Evolutionary conservation across 2,329 filamentous ascomycete genomes (phyloP).

Genomic region (Neocucurbitaria cava): DNA sequence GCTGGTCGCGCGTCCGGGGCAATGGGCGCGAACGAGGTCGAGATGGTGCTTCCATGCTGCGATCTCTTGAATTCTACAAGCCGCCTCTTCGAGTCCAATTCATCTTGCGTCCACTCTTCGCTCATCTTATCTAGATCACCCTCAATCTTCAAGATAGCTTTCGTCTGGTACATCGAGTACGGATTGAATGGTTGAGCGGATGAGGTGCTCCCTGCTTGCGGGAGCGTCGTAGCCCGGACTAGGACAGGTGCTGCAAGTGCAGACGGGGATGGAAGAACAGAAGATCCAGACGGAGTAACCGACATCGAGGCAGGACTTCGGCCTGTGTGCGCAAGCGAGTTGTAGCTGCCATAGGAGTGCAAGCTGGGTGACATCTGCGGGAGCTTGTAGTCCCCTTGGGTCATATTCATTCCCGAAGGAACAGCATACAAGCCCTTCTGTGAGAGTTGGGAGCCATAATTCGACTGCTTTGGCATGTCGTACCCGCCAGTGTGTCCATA

Average conservation of each 20-base stretch:
- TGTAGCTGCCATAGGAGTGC: constrained; percentile 52
- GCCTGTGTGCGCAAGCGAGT: constrained; percentile 52
- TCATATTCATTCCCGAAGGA: constrained; percentile 35
- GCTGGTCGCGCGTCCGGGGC: constrained; percentile 78
- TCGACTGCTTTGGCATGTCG: constrained; percentile 43
- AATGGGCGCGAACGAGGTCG: constrained; percentile 79
- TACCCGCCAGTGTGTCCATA: constrained; percentile 50
- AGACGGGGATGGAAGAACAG: constrained; percentile 55
- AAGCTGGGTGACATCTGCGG: constrained; percentile 45
- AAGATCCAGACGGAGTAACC: constrained; percentile 43
- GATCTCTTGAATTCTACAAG: constrained; percentile 88
- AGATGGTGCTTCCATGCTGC: constrained; percentile 82
- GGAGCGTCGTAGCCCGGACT: constrained; percentile 71
- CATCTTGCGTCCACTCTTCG: constrained; percentile 81
- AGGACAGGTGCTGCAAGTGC: constrained; percentile 62
- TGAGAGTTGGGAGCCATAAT: constrained; percentile 40
- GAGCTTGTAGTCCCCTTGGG: constrained; percentile 40
- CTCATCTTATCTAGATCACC: constrained; percentile 87
- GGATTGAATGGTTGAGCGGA: constrained; percentile 67
- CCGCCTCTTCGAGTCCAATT: constrained; percentile 78
- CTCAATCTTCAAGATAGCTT: constrained; percentile 83
- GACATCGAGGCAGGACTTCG: constrained; percentile 53
- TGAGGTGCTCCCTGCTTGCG: constrained; percentile 57
- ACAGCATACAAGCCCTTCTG: constrained; percentile 47
- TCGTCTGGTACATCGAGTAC: constrained; percentile 78